phyloP scores from a whole-genome alignment of 2,329 filamentous ascomycete species.

The Penicillium sp. region DNA sequence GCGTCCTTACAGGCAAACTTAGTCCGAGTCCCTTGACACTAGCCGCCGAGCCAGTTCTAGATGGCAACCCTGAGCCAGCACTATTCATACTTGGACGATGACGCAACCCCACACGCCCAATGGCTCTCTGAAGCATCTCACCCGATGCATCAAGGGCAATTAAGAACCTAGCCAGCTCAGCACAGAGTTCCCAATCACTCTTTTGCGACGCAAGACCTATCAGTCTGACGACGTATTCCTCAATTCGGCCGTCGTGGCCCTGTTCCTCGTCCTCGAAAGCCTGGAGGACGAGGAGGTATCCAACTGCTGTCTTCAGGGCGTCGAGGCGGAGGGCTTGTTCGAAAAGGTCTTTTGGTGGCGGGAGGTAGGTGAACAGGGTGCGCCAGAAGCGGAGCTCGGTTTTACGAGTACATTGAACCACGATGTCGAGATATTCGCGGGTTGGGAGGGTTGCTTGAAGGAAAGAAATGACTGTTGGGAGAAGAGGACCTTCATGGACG shows the following conservation, averaged over 20 bases:
- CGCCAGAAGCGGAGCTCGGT: constrained; percentile 94
- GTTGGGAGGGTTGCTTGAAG: constrained; percentile 68
- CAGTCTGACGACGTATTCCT: constrained; percentile 67
- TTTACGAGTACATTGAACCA: constrained; percentile 95
- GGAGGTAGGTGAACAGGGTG: constrained; percentile 86
- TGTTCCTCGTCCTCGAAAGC: constrained; percentile 61
- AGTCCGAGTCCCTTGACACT: constrained; percentile 37
- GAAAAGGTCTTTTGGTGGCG: constrained; percentile 86
- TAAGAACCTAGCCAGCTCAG: constrained; percentile 90
- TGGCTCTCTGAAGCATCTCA: constrained; percentile 61
- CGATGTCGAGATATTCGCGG: constrained; percentile 79
- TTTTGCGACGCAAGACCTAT: constrained; percentile 77
- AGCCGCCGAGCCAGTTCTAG: constrained; percentile 23
- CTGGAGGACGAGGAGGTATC: constrained; percentile 92
- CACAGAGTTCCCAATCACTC: constrained; percentile 92
- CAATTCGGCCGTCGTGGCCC: constrained; percentile 52
- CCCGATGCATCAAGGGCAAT: constrained; percentile 88
- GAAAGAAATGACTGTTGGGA: constrained; percentile 58
- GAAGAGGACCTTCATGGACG: constrained; percentile 32
- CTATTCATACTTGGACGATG: constrained; percentile 15
- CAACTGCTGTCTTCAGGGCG: constrained; percentile 88
- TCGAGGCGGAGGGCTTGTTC: constrained; percentile 85
- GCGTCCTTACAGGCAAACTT: constrained; percentile 29
- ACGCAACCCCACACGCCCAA: constrained; percentile 41
- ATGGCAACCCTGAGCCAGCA: constrained; percentile 10